Conservation (phyloP, 83 land plant species). For the Thuja plicata region DNA sequence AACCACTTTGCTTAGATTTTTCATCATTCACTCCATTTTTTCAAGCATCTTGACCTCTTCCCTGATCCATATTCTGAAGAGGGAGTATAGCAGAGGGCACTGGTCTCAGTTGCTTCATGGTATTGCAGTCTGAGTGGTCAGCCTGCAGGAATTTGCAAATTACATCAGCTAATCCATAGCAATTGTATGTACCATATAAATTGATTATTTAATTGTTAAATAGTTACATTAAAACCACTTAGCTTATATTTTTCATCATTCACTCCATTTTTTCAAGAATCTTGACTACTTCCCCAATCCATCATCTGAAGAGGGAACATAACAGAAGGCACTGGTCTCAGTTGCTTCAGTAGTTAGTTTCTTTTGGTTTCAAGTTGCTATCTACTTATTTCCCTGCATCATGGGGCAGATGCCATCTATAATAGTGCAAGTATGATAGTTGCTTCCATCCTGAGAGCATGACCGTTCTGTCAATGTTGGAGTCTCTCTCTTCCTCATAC, state of each 20-base stretch:
- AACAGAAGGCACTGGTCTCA: neutral
- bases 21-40: neutral
- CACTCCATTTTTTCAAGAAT: neutral
- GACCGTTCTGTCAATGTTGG: neutral
- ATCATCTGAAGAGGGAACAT: neutral
- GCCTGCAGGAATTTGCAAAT: neutral
- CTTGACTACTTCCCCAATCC: neutral
- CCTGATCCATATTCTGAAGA: neutral
- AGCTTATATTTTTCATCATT: neutral
- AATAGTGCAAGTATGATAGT: neutral
- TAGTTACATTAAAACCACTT: neutral
- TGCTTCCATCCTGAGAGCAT: neutral
- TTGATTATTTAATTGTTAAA: neutral
- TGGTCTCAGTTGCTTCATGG: neutral
- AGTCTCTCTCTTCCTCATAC: neutral
- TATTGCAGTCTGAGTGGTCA: neutral
- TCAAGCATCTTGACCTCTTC: neutral
- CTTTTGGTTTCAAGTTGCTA: neutral
- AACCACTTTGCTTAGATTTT: too few relatives aligned
- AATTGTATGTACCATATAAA: neutral
- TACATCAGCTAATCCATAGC: neutral
- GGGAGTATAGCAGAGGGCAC: neutral
- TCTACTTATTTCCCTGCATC: neutral
- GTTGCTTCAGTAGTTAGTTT: neutral
- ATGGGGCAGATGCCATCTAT: neutral